Evolutionary conservation across 768 basidiomycete species (phyloP).

Genomic region (Myochromella boudieri): DNA sequence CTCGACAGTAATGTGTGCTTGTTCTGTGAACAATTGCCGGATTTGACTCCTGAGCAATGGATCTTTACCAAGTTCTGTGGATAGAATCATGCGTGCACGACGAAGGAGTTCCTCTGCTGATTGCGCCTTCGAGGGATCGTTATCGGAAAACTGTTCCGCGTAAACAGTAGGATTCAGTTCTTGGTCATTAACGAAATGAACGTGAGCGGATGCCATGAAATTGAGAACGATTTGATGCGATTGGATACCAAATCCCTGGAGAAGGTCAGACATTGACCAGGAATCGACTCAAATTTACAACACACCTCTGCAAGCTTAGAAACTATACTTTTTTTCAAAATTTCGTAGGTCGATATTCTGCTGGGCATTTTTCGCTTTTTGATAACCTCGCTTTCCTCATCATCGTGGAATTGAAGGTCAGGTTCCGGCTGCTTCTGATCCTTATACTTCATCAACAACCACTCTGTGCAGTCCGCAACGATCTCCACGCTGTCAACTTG

Average conservation of each 20-base stretch:
- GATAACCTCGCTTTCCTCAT: slow-evolving; percentile 49
- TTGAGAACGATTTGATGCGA: slow-evolving; percentile 86
- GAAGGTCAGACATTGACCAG: slow-evolving; percentile 2
- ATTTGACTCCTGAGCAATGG: slow-evolving; percentile 81
- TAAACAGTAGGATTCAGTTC: slow-evolving; percentile 75
- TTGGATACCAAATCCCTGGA: slow-evolving; percentile 80
- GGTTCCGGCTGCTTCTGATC: slow-evolving; percentile 61
- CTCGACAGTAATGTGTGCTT: slow-evolving; percentile 73
- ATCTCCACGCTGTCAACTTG: slow-evolving; percentile 82
- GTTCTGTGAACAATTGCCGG: slow-evolving; percentile 70
- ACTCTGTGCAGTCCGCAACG: slow-evolving; percentile 88
- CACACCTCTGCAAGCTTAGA: slow-evolving; percentile 79
- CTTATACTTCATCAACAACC: slow-evolving; percentile 85
- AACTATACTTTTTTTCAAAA: slow-evolving; percentile 77
- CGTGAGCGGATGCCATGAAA: slow-evolving; percentile 58
- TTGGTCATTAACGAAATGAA: slow-evolving; percentile 79
- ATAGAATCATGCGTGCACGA: slow-evolving; percentile 78
- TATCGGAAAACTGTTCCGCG: slow-evolving; percentile 84
- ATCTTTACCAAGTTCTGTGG: slow-evolving; percentile 91
- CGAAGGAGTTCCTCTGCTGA: slow-evolving; percentile 67
- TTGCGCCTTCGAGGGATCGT: slow-evolving; percentile 57
- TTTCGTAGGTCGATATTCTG: slow-evolving; percentile 80
- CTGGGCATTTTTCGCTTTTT: slow-evolving; percentile 82
- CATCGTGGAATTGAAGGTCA: slow-evolving; percentile 71
- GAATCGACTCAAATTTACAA: background rate